Evolutionary conservation across 2,329 filamentous ascomycete genomes (phyloP).

Genomic region (Pyricularia grisea): DNA sequence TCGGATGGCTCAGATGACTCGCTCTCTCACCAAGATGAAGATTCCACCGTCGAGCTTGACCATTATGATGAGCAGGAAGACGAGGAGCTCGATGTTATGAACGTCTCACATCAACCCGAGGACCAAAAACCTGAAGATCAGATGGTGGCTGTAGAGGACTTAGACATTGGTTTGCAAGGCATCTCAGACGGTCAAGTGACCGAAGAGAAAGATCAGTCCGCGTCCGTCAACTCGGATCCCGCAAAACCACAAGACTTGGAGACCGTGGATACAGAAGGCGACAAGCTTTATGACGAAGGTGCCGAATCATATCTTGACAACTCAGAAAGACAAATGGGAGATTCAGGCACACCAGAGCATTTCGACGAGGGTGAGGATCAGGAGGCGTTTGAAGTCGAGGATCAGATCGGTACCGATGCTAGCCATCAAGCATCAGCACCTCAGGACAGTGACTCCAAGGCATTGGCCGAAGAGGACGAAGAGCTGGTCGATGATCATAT

Average conservation of each 20-base stretch:
- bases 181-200: slow-evolving; percentile 4
- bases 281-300: background rate
- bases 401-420: background rate
- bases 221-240: background rate
- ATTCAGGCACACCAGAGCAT: background rate
- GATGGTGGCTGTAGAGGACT: slow-evolving; percentile 4
- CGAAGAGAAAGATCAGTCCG: background rate
- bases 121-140: background rate
- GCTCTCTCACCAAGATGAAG: background rate
- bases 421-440: background rate
- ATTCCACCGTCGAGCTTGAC: background rate
- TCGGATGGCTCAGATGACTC: background rate
- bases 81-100: background rate
- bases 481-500: background rate
- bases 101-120: background rate
- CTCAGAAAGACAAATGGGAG: background rate
- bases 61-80: background rate
- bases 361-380: background rate
- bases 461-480: background rate
- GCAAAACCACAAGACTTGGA: background rate
- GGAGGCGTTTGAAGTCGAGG: background rate
- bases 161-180: slow-evolving; percentile 5
- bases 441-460: background rate
- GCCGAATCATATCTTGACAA: background rate
- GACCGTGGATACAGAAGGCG: background rate